Conservation (phyloP, 78 protist species). For the Dictyostelium intermedium region DNA sequence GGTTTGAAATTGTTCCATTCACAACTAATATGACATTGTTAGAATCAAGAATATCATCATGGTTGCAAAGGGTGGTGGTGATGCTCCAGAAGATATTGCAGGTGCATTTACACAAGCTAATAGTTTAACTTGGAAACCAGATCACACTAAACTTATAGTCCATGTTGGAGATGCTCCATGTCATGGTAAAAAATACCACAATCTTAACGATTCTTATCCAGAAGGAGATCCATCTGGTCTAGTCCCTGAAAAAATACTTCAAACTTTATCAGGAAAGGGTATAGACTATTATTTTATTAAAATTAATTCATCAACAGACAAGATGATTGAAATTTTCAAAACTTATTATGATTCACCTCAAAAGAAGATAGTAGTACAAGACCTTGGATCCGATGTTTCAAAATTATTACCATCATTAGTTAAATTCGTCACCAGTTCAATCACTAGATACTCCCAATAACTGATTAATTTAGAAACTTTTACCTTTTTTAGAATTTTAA, state of each 20-base stretch:
- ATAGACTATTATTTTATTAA: neutral
- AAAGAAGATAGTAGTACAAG: neutral
- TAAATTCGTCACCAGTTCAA: too few species aligned
- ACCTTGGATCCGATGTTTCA: neutral
- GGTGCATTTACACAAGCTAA: neutral
- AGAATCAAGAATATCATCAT: too few species aligned
- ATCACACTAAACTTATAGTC: neutral
- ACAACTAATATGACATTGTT: neutral
- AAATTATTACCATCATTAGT: neutral
- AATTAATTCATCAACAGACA: neutral
- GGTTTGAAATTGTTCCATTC: neutral
- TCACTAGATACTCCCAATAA: too few species aligned
- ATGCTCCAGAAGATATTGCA: neutral
- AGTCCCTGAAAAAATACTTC: neutral
- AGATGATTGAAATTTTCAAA: neutral
- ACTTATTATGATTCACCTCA: neutral
- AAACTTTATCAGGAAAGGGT: neutral
- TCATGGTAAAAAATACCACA: neutral
- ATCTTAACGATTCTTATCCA: neutral
- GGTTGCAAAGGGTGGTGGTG: neutral
- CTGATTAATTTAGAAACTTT: too few species aligned
- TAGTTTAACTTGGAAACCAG: neutral
- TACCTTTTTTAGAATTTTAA: too few species aligned
- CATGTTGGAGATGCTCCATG: conserved; percentile 27
- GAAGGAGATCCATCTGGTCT: neutral